A percentile compares a stretch with the other conserved stretches of the same genome.
Evolutionary conservation across 805 yeast genomes (phyloP).

Genomic region (Candida verbasci): DNA sequence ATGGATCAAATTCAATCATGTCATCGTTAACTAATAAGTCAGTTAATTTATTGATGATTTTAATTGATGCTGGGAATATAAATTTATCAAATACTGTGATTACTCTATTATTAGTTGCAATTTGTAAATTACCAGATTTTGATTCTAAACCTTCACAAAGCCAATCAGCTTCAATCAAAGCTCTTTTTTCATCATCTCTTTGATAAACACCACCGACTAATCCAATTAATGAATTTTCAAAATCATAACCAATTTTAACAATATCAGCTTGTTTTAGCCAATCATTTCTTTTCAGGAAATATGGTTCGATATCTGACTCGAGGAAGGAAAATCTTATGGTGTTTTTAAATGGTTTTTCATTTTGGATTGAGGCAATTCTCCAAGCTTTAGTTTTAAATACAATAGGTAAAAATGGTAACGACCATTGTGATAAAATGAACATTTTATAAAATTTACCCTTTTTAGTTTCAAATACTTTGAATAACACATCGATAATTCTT

Average conservation of each 20-base stretch:
- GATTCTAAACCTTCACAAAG: conserved; percentile 46
- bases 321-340: conserved; percentile 30
- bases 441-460: conserved; percentile 53
- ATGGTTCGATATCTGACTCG: conserved; percentile 25
- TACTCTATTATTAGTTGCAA: conserved; percentile 47
- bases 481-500: conserved; percentile 21
- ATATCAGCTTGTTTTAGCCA: conserved; percentile 42
- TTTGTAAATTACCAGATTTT: conserved; percentile 37
- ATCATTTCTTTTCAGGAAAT: conserved; percentile 34
- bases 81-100: conserved; percentile 53
- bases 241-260: conserved; percentile 49
- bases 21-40: conserved; percentile 52
- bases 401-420: conserved; percentile 25
- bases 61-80: conserved; percentile 46
- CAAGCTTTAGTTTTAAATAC: conserved; percentile 48
- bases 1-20: conserved; percentile 28
- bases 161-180: conserved; percentile 53
- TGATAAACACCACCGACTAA: conserved; percentile 44
- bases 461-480: conserved; percentile 38
- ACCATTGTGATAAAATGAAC: conserved; percentile 68
- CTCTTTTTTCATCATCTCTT: conserved; percentile 47
- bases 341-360: conserved; percentile 10
- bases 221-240: conserved; percentile 57
- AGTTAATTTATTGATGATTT: conserved; percentile 45
- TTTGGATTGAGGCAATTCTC: conserved; percentile 22